A percentile compares a stretch with the other conserved stretches of the same genome.
phyloP scores from a whole-genome alignment of 192 early-diverging fungal genomes.

The Coemansia sp. region DNA sequence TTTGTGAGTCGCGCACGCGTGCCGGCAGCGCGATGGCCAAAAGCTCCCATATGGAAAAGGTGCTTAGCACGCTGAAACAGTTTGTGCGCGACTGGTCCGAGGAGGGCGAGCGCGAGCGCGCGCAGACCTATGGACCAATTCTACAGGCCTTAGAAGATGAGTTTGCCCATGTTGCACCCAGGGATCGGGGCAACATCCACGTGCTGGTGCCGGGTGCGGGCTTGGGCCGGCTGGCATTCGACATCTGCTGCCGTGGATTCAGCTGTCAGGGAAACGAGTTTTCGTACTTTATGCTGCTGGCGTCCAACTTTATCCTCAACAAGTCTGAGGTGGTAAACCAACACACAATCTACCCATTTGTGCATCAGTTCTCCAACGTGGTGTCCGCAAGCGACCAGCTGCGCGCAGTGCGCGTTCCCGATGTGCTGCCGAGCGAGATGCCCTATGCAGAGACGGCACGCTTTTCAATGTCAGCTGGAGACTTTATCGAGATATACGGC shows the following conservation, averaged over 20 bases:
- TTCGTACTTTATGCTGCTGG: slow-evolving; percentile 93
- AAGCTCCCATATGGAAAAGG: slow-evolving; percentile 84
- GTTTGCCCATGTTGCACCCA: slow-evolving; percentile 36
- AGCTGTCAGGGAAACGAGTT: slow-evolving; percentile 92
- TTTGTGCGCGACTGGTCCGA: slow-evolving; percentile 93
- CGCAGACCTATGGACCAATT: slow-evolving; percentile 77
- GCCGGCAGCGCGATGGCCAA: slow-evolving; percentile 42
- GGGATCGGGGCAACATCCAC: slow-evolving; percentile 54
- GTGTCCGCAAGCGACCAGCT: slow-evolving; percentile 58
- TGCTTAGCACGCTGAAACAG: slow-evolving; percentile 84
- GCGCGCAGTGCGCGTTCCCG: slow-evolving; percentile 71
- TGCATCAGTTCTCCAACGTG: slow-evolving; percentile 89
- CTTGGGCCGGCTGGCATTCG: slow-evolving; percentile 87
- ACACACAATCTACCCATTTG: slow-evolving; percentile 82
- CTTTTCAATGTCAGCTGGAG: slow-evolving; percentile 97
- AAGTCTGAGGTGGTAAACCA: slow-evolving; percentile 55
- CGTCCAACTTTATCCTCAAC: slow-evolving; percentile 94
- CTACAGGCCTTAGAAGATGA: slow-evolving; percentile 62
- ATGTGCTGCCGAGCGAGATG: slow-evolving; percentile 63
- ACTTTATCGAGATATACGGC: slow-evolving; percentile 90
- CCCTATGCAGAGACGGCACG: slow-evolving; percentile 52
- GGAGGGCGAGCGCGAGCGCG: slow-evolving; percentile 77
- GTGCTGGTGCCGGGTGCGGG: slow-evolving; percentile 96
- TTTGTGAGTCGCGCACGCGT: slow-evolving; percentile 12
- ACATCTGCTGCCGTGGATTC: slow-evolving; percentile 76